These are phyloP conservation scores for Lophiotrema nucula DNA, from an alignment of 495 filamentous ascomycete genomes.

Conservation along the genomic window DNA sequence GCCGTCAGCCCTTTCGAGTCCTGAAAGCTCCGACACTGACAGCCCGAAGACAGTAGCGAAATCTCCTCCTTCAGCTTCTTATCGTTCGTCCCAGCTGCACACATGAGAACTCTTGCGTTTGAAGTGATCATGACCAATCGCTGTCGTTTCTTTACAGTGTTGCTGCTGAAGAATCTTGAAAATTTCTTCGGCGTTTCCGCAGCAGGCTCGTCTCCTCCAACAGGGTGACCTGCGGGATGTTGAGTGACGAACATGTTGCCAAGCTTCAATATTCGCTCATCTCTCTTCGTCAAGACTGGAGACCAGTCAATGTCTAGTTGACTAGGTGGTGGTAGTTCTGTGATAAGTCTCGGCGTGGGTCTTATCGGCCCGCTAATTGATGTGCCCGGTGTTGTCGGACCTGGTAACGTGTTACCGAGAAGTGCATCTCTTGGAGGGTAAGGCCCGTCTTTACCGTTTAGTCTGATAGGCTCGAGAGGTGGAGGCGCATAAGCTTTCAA, in stretches of 20 bases:
- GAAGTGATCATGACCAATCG: conserved; percentile 95
- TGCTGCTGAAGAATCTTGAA: conserved; percentile 86
- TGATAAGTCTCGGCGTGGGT: conserved; percentile 79
- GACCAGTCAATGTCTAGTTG: conserved; percentile 99
- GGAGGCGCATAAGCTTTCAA: conserved; percentile 84
- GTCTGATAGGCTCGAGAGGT: conserved; percentile 75
- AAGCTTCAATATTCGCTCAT: conserved; percentile 92
- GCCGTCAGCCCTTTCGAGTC: conserved; percentile 80
- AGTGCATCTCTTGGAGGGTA: conserved; percentile 49
- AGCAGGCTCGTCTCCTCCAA: conserved; percentile 61
- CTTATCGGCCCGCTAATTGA: conserved; percentile 46
- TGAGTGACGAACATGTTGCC: conserved; percentile 84
- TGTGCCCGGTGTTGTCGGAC: conserved; percentile 47
- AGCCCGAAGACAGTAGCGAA: conserved; percentile 69
- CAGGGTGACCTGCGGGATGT: conserved; percentile 65
- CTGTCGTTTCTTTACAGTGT: conserved; percentile 86
- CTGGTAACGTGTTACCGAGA: conserved; percentile 41
- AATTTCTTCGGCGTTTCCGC: conserved; percentile 75
- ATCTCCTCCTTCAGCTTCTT: conserved; percentile 94
- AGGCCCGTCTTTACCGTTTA: conserved; percentile 58
- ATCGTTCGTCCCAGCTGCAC: conserved; percentile 90
- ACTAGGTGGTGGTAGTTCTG: conserved; percentile 90
- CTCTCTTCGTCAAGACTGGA: conserved; percentile 82
- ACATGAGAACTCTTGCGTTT: conserved; percentile 81
- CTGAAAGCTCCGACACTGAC: conserved; percentile 70